Conservation (phyloP, 148 eudicot species). For the Persicaria tinctoria region DNA sequence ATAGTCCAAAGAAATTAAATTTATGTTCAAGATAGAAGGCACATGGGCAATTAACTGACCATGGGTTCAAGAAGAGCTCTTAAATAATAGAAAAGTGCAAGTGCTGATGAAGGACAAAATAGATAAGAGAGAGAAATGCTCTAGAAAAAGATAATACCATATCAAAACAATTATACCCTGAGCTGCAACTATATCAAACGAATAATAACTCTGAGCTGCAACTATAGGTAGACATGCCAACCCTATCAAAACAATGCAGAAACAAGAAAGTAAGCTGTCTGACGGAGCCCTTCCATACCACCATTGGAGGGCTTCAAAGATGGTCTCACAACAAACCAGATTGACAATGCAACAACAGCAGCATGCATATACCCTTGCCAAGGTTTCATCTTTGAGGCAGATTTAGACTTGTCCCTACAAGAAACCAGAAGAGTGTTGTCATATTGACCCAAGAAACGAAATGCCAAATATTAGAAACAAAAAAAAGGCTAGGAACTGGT, state of each 20-base stretch:
- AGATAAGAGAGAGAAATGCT: not conserved
- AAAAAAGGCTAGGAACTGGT: constrained; percentile 17
- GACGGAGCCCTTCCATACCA: constrained; percentile 94
- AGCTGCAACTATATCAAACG: too few species aligned
- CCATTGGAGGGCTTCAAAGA: constrained; percentile 98
- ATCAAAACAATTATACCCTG: too few species aligned
- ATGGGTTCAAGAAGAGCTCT: not conserved
- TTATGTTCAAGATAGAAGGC: not conserved
- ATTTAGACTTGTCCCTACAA: constrained; percentile 74
- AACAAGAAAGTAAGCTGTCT: constrained; percentile 88
- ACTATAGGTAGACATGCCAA: constrained; percentile 88
- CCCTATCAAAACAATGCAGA: constrained; percentile 76
- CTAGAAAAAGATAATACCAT: constrained; percentile 37
- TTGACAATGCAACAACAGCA: constrained; percentile 70
- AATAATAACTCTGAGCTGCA: too few species aligned
- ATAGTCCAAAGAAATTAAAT: too few species aligned
- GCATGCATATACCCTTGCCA: constrained; percentile 94
- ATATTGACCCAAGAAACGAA: constrained; percentile 7
- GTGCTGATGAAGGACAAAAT: not conserved
- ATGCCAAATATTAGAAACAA: not conserved
- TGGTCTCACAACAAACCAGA: constrained; percentile 95
- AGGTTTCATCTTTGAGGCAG: constrained; percentile 88
- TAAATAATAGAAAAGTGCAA: not conserved
- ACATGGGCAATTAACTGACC: not conserved
- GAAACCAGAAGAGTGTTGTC: constrained; percentile 11